A percentile compares a stretch with the other conserved stretches of the same genome.
These are phyloP conservation scores for Populus hybrid DNA, from an alignment of 441 rosid species.

Conservation along the genomic window DNA sequence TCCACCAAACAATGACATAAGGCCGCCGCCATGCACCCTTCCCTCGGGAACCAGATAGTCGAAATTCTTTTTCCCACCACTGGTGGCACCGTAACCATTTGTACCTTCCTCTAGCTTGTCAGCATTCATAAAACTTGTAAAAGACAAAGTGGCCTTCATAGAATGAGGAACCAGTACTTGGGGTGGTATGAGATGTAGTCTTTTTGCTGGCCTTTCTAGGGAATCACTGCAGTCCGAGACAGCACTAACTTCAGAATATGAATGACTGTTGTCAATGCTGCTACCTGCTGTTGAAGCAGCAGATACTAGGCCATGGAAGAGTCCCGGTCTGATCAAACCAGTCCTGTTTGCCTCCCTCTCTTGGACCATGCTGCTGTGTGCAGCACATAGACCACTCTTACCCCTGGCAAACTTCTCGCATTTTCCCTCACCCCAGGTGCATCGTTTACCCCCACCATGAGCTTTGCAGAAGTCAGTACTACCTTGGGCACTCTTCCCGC, in stretches of 20 bases:
- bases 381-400: constrained; percentile 87
- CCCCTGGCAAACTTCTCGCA: constrained; percentile 97
- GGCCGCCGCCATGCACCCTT: constrained; percentile 92
- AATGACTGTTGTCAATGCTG: constrained; percentile 47
- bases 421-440: constrained; percentile 72
- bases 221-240: constrained; percentile 65
- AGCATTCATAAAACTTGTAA: constrained; percentile 22
- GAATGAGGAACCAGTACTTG: constrained; percentile 86
- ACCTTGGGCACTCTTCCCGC: constrained; percentile 98
- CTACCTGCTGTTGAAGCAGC: constrained; percentile 35
- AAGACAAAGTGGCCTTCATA: constrained; percentile 63
- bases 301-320: constrained; percentile 78
- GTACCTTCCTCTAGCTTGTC: constrained; percentile 42
- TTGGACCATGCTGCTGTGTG: constrained; percentile 73
- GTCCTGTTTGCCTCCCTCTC: constrained; percentile 41
- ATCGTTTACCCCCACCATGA: constrained; percentile 83
- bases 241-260: constrained; percentile 58
- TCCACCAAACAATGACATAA: constrained; percentile 85
- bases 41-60: constrained; percentile 81
- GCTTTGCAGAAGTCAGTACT: constrained; percentile 96
- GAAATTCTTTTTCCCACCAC: constrained; percentile 28
- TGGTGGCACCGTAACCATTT: constrained; percentile 26
- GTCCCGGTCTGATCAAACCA: constrained; percentile 68
- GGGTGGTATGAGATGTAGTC: constrained; percentile 69
- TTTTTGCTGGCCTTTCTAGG: constrained; percentile 43